Conservation (phyloP, 495 filamentous ascomycete species). For the Neurospora sp. region DNA sequence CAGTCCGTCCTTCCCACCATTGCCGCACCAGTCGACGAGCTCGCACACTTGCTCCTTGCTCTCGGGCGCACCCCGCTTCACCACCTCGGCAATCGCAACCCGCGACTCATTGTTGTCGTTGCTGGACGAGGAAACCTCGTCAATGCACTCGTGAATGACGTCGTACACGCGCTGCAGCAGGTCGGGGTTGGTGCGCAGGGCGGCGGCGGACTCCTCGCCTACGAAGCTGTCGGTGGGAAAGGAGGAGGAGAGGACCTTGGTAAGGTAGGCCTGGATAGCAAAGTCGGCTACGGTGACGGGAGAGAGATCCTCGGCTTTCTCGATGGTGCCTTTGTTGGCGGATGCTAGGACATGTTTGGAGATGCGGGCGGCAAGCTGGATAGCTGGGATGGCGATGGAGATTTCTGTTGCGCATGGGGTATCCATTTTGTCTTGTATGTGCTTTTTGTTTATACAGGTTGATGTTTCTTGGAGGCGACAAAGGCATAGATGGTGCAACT, state of each 20-base stretch:
- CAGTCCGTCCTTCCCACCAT: constrained; percentile 19
- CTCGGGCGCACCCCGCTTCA: constrained; percentile 25
- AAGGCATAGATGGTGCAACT: not conserved
- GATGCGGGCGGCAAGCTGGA: constrained; percentile 29
- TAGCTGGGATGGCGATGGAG: constrained; percentile 15
- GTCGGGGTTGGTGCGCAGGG: constrained; percentile 37
- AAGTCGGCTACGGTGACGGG: constrained; percentile 63
- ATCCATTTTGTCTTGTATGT: constrained; percentile 15
- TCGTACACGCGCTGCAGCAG: constrained; percentile 46
- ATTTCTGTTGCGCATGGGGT: constrained; percentile 25
- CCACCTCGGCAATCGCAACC: not conserved
- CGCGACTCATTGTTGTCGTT: constrained; percentile 15
- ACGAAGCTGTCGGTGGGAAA: constrained; percentile 52
- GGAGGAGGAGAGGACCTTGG: constrained; percentile 38
- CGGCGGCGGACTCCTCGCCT: constrained; percentile 50
- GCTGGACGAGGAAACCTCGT: constrained; percentile 15
- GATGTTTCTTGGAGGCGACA: not conserved
- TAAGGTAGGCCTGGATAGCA: constrained; percentile 54
- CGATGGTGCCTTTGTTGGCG: constrained; percentile 11
- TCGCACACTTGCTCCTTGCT: constrained; percentile 47
- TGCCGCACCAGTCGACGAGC: constrained; percentile 51
- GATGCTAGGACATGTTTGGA: constrained; percentile 24
- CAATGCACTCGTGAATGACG: constrained; percentile 22
- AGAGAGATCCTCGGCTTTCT: constrained; percentile 45
- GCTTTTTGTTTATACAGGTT: not conserved